Conservation (phyloP, 441 rosid genomes). For the Viola pubescens region DNA sequence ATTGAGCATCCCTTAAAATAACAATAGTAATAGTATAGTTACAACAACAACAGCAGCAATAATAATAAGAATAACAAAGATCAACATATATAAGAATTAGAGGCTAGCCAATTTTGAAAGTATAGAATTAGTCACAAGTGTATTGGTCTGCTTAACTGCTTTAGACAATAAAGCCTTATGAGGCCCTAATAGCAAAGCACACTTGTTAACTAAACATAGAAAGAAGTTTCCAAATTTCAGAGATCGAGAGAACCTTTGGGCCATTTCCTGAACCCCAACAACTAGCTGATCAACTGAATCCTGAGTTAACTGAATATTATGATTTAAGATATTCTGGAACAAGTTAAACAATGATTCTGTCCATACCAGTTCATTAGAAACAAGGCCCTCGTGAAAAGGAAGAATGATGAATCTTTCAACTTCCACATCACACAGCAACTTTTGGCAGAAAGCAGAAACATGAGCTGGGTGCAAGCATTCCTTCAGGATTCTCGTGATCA, state of each 20-base stretch:
- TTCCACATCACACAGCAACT: slow-evolving; percentile 48
- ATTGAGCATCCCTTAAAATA: too few relatives aligned
- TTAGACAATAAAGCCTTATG: slow-evolving; percentile 41
- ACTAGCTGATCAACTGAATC: slow-evolving; percentile 53
- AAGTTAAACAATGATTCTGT: slow-evolving; percentile 60
- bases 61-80: too few relatives aligned
- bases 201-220: slow-evolving; percentile 44
- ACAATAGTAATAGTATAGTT: too few relatives aligned
- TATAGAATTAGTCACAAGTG: slow-evolving; percentile 56
- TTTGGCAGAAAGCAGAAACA: slow-evolving; percentile 61
- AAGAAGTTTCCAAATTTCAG: slow-evolving; percentile 66
- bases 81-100: slow-evolving; percentile 22
- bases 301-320: slow-evolving; percentile 44
- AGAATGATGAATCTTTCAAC: slow-evolving; percentile 35
- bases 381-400: slow-evolving; percentile 47
- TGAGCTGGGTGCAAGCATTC: slow-evolving; percentile 75
- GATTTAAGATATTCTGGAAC: slow-evolving; percentile 51
- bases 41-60: background rate
- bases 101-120: slow-evolving; percentile 47
- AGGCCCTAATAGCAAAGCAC: slow-evolving; percentile 32
- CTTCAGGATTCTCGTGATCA: slow-evolving; percentile 44
- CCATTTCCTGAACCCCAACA: slow-evolving; percentile 27
- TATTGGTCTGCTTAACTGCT: slow-evolving; percentile 51
- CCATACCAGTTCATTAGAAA: slow-evolving; percentile 54
- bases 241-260: slow-evolving; percentile 47